Percentiles rank a stretch among this genome's conserved stretches.
Conservation (phyloP, 495 filamentous ascomycete species). For the Niebla homalea region DNA sequence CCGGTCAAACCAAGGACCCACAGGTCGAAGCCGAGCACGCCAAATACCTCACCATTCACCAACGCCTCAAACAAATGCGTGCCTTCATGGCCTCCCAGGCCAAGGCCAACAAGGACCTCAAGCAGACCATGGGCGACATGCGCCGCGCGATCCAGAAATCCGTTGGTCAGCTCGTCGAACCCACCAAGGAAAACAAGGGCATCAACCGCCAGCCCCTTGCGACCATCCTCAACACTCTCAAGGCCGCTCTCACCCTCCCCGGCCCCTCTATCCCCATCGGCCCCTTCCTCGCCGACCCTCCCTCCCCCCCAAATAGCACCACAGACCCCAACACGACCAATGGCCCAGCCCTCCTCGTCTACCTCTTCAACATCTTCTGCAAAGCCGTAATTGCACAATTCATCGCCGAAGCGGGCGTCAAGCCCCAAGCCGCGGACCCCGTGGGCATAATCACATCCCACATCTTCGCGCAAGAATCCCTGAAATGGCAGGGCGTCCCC, state of each 20-base stretch:
- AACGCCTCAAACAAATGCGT: slow-evolving; percentile 59
- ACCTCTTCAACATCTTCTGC: slow-evolving; percentile 67
- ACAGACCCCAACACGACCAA: slow-evolving; percentile 30
- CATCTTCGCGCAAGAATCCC: slow-evolving; percentile 55
- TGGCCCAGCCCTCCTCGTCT: slow-evolving; percentile 61
- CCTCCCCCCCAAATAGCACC: slow-evolving; percentile 28
- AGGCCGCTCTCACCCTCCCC: slow-evolving; percentile 17
- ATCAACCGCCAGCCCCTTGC: slow-evolving; percentile 31
- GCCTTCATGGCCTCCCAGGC: slow-evolving; percentile 34
- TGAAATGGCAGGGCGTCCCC: slow-evolving; percentile 54
- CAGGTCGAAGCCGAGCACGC: slow-evolving; percentile 35
- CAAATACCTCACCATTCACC: slow-evolving; percentile 56
- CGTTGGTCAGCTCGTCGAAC: slow-evolving; percentile 59
- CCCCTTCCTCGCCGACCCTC: slow-evolving; percentile 46
- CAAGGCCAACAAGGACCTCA: slow-evolving; percentile 42
- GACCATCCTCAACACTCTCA: slow-evolving; percentile 7
- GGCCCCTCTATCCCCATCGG: slow-evolving; percentile 50
- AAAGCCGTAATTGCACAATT: slow-evolving; percentile 69
- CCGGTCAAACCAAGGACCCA: slow-evolving; percentile 11
- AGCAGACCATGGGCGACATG: slow-evolving; percentile 58
- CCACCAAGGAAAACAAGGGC: slow-evolving; percentile 44
- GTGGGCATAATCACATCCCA: slow-evolving; percentile 64
- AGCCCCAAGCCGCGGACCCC: slow-evolving; percentile 61
- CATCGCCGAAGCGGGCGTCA: slow-evolving; percentile 56
- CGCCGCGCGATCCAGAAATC: slow-evolving; percentile 56